Percentiles rank a stretch among this genome's conserved stretches.
phyloP scores from a whole-genome alignment of 495 filamentous ascomycete genomes.

The Aspergillus baeticus region DNA sequence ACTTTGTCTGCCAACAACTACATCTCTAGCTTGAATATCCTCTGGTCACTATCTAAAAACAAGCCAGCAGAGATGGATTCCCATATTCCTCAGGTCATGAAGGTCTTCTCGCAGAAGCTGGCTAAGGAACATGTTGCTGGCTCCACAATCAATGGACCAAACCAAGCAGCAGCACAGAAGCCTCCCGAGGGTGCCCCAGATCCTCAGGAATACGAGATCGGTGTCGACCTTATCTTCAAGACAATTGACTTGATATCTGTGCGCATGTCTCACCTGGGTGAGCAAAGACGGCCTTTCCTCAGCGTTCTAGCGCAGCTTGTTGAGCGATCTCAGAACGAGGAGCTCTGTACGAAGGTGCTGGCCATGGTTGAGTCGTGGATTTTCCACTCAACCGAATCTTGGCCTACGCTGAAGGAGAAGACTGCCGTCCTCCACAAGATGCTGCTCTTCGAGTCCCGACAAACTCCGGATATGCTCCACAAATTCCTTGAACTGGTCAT shows the following conservation, averaged over 20 bases:
- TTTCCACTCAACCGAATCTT: constrained; percentile 87
- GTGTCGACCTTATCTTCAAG: constrained; percentile 85
- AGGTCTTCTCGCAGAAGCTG: constrained; percentile 86
- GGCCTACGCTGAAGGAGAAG: constrained; percentile 97
- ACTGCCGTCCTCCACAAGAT: constrained; percentile 97
- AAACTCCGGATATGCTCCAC: constrained; percentile 77
- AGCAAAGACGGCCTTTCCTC: constrained; percentile 87
- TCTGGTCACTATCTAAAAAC: constrained; percentile 85
- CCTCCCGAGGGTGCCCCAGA: constrained; percentile 61
- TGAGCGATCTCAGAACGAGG: constrained; percentile 83
- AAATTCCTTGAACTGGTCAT: constrained; percentile 96
- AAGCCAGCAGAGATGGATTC: constrained; percentile 83
- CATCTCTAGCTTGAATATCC: constrained; percentile 81
- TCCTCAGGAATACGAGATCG: constrained; percentile 76
- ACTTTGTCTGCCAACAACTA: constrained; percentile 72
- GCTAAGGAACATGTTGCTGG: constrained; percentile 90
- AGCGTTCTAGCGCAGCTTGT: constrained; percentile 92
- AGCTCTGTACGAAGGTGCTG: constrained; percentile 85
- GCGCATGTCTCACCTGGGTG: constrained; percentile 90
- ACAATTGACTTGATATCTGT: constrained; percentile 87
- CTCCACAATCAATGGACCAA: constrained; percentile 48
- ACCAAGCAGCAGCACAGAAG: constrained; percentile 39
- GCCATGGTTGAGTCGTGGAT: constrained; percentile 96
- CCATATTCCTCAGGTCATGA: constrained; percentile 87
- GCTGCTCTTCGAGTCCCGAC: constrained; percentile 85